These are phyloP conservation scores for Gryganskiella cystojenkinii DNA, from an alignment of 192 early-diverging fungal genomes.

Conservation along the genomic window DNA sequence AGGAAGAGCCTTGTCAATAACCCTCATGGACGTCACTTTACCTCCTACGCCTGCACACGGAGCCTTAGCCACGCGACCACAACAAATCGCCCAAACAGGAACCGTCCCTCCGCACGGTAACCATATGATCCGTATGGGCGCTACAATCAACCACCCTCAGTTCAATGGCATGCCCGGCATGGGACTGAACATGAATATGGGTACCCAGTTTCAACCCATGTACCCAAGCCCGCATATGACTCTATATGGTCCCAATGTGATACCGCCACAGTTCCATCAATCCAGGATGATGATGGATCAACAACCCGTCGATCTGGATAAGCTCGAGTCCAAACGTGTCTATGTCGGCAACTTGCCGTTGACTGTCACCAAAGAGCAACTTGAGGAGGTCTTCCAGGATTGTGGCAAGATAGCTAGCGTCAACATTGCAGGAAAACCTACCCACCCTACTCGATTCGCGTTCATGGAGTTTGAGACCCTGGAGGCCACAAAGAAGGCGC, in stretches of 20 bases:
- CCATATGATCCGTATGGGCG: conserved; percentile 47
- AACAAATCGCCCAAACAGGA: conserved; percentile 1
- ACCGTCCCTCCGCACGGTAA: not conserved
- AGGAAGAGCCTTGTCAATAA: conserved; percentile 30
- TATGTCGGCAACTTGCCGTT: conserved; percentile 47
- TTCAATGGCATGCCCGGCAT: conserved; percentile 29
- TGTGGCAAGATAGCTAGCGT: conserved; percentile 47
- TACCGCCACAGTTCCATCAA: conserved; percentile 28
- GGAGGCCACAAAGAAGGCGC: conserved; percentile 43
- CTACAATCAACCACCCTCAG: conserved; percentile 45
- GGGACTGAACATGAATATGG: conserved; percentile 14
- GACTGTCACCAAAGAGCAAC: conserved; percentile 41
- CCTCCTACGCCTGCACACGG: not conserved
- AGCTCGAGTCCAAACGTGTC: conserved; percentile 44
- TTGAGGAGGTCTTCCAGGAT: conserved; percentile 44
- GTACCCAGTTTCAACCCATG: conserved; percentile 38
- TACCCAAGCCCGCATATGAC: conserved; percentile 52
- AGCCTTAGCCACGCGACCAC: conserved; percentile 29
- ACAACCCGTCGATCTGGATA: conserved; percentile 32
- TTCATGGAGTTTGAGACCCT: conserved; percentile 52
- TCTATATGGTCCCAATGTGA: conserved; percentile 33
- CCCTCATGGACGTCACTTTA: conserved; percentile 40
- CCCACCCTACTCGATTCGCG: conserved; percentile 48
- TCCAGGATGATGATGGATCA: conserved; percentile 4
- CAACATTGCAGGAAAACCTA: conserved; percentile 49